These are phyloP conservation scores for Aspergillus bombycis DNA, from an alignment of 2,329 filamentous ascomycete species.

Conservation along the genomic window DNA sequence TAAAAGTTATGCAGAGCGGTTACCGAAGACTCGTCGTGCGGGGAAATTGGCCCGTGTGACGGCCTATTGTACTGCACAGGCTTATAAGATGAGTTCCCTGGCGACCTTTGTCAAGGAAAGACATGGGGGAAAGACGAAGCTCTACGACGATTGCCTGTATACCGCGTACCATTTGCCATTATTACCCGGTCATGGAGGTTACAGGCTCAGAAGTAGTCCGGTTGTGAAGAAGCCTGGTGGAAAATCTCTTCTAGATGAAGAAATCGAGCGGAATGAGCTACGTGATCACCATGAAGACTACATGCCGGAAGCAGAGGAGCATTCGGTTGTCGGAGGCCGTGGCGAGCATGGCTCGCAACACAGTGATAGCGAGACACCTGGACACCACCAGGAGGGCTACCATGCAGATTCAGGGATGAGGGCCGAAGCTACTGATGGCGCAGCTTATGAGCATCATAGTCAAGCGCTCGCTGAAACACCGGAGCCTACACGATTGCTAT, in stretches of 20 bases:
- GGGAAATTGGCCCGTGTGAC: constrained; percentile 89
- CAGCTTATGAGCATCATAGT: constrained; percentile 28
- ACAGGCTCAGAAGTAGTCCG: constrained; percentile 84
- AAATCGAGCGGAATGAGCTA: constrained; percentile 91
- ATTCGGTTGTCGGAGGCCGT: constrained; percentile 44
- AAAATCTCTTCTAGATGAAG: constrained; percentile 88
- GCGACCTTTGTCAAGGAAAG: constrained; percentile 84
- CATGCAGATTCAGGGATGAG: constrained; percentile 21
- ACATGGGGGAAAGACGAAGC: constrained; percentile 88
- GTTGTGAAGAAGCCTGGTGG: constrained; percentile 91
- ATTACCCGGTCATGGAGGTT: constrained; percentile 82
- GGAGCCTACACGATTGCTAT: constrained; percentile 69
- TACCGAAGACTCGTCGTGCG: constrained; percentile 84
- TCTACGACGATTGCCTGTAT: constrained; percentile 97
- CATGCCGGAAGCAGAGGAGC: constrained; percentile 66
- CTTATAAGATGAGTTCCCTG: constrained; percentile 86
- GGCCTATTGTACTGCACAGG: constrained; percentile 94
- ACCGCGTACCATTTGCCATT: constrained; percentile 92
- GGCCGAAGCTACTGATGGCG: constrained; percentile 15
- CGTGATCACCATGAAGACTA: constrained; percentile 91
- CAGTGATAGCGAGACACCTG: constrained; percentile 9
- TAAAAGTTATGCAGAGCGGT: constrained; percentile 91
- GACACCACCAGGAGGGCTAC: constrained; percentile 28
- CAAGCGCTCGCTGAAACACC: constrained; percentile 53
- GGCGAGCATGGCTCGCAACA: constrained; percentile 23